These are phyloP conservation scores for Berberis vulgaris DNA, from an alignment of 164 flowering plant genomes.

Conservation along the genomic window DNA sequence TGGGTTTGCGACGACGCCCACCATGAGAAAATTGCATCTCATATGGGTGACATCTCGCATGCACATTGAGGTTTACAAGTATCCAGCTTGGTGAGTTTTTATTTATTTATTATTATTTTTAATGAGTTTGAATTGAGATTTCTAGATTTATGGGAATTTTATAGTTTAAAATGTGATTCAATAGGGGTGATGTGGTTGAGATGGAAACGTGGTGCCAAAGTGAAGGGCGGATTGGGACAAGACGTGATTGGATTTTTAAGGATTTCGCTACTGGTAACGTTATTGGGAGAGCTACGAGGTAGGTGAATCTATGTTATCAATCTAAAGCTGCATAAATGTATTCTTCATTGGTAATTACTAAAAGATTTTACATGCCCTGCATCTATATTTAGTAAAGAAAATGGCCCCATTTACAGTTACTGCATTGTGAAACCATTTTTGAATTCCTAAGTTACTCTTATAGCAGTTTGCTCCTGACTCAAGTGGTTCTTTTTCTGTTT, in stretches of 20 bases:
- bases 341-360: no score
- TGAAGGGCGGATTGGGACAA: slow-evolving; percentile 88
- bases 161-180: slow-evolving; percentile 3
- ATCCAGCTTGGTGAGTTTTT: slow-evolving; percentile 82
- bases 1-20: slow-evolving; percentile 84
- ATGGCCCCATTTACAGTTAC: no score
- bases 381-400: no score
- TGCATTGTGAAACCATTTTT: no score
- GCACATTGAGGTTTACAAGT: slow-evolving; percentile 95
- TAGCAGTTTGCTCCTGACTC: no score
- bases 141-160: background rate
- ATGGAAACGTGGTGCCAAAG: slow-evolving; percentile 97
- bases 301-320: background rate
- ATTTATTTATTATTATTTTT: slow-evolving; percentile 4
- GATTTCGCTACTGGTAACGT: slow-evolving; percentile 73
- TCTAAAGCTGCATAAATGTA: no score
- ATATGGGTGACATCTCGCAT: slow-evolving; percentile 99
- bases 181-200: slow-evolving; percentile 95
- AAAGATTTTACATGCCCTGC: no score
- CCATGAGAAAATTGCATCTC: slow-evolving; percentile 89
- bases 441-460: no score
- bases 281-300: slow-evolving; percentile 99
- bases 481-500: no score
- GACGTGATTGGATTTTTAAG: slow-evolving; percentile 94
- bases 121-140: background rate